Evolutionary conservation across 768 basidiomycete species (phyloP), one percentile per base, ranked within the genome.

Genomic region (Panellus pusillus): DNA sequence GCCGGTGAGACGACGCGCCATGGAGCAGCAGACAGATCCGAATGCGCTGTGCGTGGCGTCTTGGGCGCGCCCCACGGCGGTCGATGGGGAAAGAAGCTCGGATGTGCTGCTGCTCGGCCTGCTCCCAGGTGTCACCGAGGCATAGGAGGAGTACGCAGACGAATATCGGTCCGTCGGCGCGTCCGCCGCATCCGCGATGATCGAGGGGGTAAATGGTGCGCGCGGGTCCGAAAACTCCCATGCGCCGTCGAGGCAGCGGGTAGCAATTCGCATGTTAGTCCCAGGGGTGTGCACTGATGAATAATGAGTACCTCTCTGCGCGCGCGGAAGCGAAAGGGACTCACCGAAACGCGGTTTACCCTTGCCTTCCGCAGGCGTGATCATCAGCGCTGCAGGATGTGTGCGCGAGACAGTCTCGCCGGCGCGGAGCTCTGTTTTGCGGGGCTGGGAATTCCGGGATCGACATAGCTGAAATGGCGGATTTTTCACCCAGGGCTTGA

Each of bases 191-290:
- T 59, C 61, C 9, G 50, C 57, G 15, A 62, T 52, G 41, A 58
- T 55, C 1, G 39, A 28, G n/a, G 77, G 77, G 27, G 70, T 68
- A 60, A 77, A 76, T 1, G 75, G 71, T 4, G 68, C 67, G 15
- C 69, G 66, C 2, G 76, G 71, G 39, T 77, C 72, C 13, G 73
- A 66, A 57, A 83, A 83, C 41, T 77, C 72, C 83, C 82, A 84
- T 47, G 74, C 77, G 18, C 83, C 82, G 55, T 83, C 79, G 9
- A 75, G 67, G 39, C 77, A 71, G 43, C 81, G 75, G 39, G 70
- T 66, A 2, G 82, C 82, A 36, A 82, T 77, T 18, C 82, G 81
- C 82, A 84, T 83, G 64, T 79, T 77, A 52, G 70, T 64, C 12
- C 81, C 81, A 0, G 81, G 80, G 17, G 65, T 74, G 58, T 79